Evolutionary conservation across 768 basidiomycete genomes (phyloP).

Genomic region (Lactarius akahatsu): DNA sequence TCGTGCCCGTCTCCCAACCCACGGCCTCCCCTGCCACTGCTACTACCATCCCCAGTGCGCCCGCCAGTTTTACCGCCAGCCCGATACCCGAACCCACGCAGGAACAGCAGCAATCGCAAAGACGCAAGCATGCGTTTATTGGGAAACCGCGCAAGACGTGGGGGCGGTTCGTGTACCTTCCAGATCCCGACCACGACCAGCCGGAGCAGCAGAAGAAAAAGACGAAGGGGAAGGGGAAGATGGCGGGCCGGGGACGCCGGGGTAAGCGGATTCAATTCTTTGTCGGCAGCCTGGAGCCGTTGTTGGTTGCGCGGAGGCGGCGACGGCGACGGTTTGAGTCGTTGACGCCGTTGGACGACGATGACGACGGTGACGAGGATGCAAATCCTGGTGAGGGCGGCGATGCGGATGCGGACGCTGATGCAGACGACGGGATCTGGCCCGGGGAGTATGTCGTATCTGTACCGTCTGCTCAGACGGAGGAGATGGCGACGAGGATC

Average conservation of each 20-base stretch:
- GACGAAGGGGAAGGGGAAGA: background rate
- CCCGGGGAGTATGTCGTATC: slow-evolving; percentile 4
- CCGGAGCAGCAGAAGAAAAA: background rate
- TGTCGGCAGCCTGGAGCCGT: slow-evolving; percentile 6
- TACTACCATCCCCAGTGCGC: background rate
- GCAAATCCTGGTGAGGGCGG: background rate
- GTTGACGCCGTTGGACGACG: too few species aligned
- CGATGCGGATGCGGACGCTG: background rate
- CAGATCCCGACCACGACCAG: background rate
- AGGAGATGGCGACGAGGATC: slow-evolving; percentile 1
- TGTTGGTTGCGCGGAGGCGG: background rate
- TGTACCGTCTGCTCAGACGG: background rate
- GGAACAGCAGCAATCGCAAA: background rate
- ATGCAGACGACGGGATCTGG: slow-evolving; percentile 10
- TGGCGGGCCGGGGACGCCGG: background rate
- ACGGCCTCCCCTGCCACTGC: background rate
- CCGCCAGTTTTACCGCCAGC: too few species aligned
- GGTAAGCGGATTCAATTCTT: background rate
- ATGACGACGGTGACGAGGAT: background rate
- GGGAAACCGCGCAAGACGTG: slow-evolving; percentile 17
- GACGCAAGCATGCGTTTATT: background rate
- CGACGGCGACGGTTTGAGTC: background rate
- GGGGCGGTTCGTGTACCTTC: slow-evolving; percentile 10
- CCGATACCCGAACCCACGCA: background rate
- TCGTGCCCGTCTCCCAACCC: background rate